Conservation (phyloP, 192 early-diverging fungal species). For the Podila clonocystis region DNA sequence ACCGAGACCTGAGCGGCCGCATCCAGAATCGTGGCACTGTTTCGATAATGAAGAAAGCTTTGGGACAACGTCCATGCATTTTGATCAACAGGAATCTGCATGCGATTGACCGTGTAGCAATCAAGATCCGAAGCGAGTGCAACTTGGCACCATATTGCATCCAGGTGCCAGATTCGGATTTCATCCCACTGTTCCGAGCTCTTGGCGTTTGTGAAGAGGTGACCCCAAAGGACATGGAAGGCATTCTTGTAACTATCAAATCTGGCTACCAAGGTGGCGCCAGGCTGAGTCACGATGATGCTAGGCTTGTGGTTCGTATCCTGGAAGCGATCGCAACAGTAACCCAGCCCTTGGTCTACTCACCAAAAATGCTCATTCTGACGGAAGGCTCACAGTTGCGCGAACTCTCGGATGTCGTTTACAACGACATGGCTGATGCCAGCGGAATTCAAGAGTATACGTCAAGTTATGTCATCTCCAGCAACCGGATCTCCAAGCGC, state of each 20-base stretch:
- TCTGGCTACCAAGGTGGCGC: conserved; percentile 1
- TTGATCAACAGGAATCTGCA: conserved; percentile 7
- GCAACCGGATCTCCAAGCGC: neutral
- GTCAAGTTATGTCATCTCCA: neutral
- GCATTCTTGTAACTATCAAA: neutral
- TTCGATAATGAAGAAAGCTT: neutral
- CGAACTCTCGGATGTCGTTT: conserved; percentile 14
- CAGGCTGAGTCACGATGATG: conserved; percentile 4
- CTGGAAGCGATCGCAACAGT: neutral
- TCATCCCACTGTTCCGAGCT: conserved; percentile 9
- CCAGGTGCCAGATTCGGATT: neutral
- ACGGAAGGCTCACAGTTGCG: conserved; percentile 4
- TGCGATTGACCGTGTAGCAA: conserved; percentile 5
- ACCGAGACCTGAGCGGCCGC: neutral
- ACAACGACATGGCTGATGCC: conserved; percentile 8
- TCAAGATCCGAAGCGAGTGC: neutral
- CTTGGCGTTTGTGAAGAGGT: conserved; percentile 20
- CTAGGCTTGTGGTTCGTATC: conserved; percentile 7
- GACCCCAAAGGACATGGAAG: conserved; percentile 3
- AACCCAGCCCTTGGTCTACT: neutral
- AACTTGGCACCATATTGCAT: conserved; percentile 18
- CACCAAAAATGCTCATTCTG: neutral
- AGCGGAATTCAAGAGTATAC: too few species aligned
- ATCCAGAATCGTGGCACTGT: neutral
- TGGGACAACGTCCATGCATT: conserved; percentile 9